Evolutionary conservation across 2,329 filamentous ascomycete genomes (phyloP).

Genomic region (Sclerotiophoma versabilis): DNA sequence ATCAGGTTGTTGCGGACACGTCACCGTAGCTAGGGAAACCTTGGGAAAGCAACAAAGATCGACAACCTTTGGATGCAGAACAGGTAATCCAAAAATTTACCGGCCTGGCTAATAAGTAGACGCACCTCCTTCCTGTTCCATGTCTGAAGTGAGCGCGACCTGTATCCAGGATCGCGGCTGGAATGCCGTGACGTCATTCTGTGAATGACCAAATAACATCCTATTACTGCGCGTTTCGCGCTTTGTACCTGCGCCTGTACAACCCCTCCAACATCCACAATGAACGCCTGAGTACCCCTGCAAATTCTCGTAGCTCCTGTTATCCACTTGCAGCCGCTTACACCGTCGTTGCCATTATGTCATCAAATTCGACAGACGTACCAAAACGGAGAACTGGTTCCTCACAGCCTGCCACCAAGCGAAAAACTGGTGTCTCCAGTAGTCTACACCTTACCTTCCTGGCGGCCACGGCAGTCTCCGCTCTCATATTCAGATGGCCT

Average conservation of each 20-base stretch:
- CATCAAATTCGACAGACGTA: conserved; percentile 4
- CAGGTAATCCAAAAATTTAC: background rate
- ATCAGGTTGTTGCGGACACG: conserved; percentile 6
- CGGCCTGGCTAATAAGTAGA: too few species aligned
- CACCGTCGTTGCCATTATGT: conserved; percentile 2
- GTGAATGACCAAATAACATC: conserved; percentile 12
- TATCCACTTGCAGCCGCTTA: background rate
- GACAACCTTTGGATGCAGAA: background rate
- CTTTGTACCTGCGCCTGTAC: conserved; percentile 10
- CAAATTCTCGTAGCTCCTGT: background rate
- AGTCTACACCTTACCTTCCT: conserved; percentile 13
- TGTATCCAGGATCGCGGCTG: background rate
- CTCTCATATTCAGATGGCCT: conserved; percentile 22
- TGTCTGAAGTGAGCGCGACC: background rate
- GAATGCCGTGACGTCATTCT: conserved; percentile 11
- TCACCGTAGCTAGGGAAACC: conserved; percentile 1
- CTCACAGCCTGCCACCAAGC: conserved; percentile 6
- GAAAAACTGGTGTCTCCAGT: conserved; percentile 3
- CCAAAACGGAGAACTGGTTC: conserved; percentile 4
- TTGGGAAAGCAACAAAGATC: conserved; percentile 2
- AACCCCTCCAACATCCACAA: conserved; percentile 5
- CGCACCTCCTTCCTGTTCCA: conserved; percentile 1
- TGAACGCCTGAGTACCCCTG: conserved; percentile 3
- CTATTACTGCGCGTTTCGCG: background rate
- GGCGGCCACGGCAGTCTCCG: background rate